phyloP scores from a whole-genome alignment of 805 yeast genomes.

The Komagataella populi region DNA sequence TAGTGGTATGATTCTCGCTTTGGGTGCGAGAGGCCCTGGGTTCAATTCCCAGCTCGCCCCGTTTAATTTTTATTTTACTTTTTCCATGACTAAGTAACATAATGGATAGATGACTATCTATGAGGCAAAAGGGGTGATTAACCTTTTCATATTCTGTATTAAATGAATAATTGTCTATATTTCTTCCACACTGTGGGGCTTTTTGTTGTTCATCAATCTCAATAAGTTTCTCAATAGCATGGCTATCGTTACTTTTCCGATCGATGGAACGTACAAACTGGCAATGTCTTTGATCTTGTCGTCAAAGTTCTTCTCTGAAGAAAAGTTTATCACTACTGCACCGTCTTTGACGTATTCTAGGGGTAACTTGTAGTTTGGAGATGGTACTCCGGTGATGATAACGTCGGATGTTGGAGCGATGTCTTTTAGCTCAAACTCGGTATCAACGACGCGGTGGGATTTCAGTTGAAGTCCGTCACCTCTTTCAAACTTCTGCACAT shows the following conservation, averaged over 20 bases:
- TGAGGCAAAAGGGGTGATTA: neutral
- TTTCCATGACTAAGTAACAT: neutral
- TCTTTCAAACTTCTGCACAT: conserved; percentile 83
- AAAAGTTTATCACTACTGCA: conserved; percentile 80
- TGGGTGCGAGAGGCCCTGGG: conserved; percentile 44
- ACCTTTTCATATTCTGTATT: neutral
- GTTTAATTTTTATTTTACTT: neutral
- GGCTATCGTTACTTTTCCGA: conserved; percentile 92
- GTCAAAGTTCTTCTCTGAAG: conserved; percentile 78
- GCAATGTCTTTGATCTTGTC: conserved; percentile 78
- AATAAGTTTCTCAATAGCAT: conserved; percentile 86
- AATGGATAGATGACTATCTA: too few relatives aligned
- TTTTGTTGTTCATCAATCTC: conserved; percentile 62
- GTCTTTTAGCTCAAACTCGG: conserved; percentile 38
- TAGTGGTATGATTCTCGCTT: conserved; percentile 45
- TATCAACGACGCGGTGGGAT: conserved; percentile 70
- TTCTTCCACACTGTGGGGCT: neutral
- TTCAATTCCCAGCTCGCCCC: conserved; percentile 28
- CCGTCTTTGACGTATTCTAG: conserved; percentile 71
- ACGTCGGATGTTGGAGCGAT: conserved; percentile 75
- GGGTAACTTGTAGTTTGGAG: conserved; percentile 74
- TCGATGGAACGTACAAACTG: conserved; percentile 85
- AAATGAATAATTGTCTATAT: neutral
- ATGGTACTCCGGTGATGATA: conserved; percentile 91
- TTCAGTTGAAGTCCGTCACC: conserved; percentile 79